phyloP scores from a whole-genome alignment of 306 rosid genomes.

The Casuarina cunninghamiana region DNA sequence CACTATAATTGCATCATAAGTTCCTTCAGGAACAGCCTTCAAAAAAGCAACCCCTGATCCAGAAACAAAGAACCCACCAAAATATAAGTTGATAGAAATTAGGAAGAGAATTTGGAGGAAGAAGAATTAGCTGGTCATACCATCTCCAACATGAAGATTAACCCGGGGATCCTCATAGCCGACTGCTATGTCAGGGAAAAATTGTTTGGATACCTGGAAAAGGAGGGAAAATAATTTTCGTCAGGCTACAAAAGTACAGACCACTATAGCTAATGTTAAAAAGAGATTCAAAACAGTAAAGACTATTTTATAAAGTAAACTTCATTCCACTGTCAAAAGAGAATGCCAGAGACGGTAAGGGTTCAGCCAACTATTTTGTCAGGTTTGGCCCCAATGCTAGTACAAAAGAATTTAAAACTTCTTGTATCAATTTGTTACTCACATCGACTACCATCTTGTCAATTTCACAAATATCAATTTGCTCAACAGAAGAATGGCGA shows the following conservation, averaged over 20 bases:
- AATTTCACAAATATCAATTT: conserved; percentile 93
- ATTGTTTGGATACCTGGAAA: conserved; percentile 80
- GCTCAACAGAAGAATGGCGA: conserved; percentile 81
- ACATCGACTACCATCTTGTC: conserved; percentile 98
- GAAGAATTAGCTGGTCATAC: conserved; percentile 44
- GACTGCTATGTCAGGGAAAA: conserved; percentile 76
- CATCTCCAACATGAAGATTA: conserved; percentile 81
- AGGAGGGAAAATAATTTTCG: conserved; percentile 9
- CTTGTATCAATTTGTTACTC: conserved; percentile 30
- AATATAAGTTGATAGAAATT: conserved; percentile 2
- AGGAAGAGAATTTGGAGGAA: conserved; percentile 4
- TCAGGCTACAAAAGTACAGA: neutral
- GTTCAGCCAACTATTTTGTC: neutral
- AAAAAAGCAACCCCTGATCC: conserved; percentile 87
- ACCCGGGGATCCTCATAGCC: conserved; percentile 90
- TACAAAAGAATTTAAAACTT: neutral
- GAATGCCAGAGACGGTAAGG: neutral
- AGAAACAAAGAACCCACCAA: conserved; percentile 28
- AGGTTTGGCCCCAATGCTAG: neutral
- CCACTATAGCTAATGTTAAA: neutral
- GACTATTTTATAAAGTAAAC: neutral
- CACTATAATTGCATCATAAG: conserved; percentile 91
- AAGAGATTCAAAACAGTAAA: neutral
- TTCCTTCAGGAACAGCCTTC: conserved; percentile 82
- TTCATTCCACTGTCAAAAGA: neutral